Evolutionary conservation across 257 asterid species (phyloP).

Genomic region (Perilla frutescens): DNA sequence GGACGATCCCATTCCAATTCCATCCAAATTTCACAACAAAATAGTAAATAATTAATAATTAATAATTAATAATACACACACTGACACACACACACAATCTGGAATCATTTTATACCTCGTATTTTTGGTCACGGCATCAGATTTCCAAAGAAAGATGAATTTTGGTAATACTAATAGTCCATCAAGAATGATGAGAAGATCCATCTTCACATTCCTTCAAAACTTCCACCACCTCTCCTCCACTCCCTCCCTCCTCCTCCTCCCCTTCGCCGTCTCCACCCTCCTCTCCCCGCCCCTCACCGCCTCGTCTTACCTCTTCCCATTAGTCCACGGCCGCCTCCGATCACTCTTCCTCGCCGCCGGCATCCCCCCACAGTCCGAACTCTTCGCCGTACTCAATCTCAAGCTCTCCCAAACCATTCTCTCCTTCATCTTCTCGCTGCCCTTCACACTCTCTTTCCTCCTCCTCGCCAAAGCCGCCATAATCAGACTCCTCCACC

Average conservation of each 20-base stretch:
- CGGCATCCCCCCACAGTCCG: constrained; percentile 71
- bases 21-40: too few relatives aligned
- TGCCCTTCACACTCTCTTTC: constrained; percentile 70
- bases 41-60: too few relatives aligned
- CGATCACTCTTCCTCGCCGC: constrained; percentile 63
- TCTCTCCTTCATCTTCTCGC: constrained; percentile 47
- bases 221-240: constrained; percentile 68
- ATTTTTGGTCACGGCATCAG: not conserved
- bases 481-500: constrained; percentile 42
- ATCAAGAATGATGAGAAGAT: constrained; percentile 59
- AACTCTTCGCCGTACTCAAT: constrained; percentile 57
- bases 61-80: too few relatives aligned
- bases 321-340: constrained; percentile 53
- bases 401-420: constrained; percentile 78
- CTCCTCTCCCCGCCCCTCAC: constrained; percentile 61
- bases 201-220: constrained; percentile 70
- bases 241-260: constrained; percentile 55
- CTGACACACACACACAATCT: too few relatives aligned
- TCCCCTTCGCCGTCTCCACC: constrained; percentile 68
- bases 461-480: constrained; percentile 71
- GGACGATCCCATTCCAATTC: constrained; percentile 54
- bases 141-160: too few relatives aligned
- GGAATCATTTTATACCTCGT: constrained; percentile 10
- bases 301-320: constrained; percentile 51
- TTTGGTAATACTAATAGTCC: not conserved